Base-by-base conservation (phyloP, 2,329 filamentous ascomycete species). In the Pleomassaria siparia region DNA sequence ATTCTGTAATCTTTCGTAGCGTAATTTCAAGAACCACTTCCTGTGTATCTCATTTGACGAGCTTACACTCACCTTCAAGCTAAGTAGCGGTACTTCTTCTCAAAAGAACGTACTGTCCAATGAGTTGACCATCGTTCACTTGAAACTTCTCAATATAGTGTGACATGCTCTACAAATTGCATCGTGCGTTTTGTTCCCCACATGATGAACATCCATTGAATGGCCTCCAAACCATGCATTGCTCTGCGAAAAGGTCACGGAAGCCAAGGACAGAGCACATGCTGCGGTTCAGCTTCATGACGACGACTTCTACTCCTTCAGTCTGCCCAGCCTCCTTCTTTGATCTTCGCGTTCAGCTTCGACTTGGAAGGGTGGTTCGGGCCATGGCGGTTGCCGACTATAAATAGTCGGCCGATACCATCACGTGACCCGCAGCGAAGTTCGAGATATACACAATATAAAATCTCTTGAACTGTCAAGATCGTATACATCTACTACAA, bases 1-100 rank as follows among this genome's bases (percentile, higher is more conserved):
- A 51, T 47, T 22, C 49, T 56, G 9, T 36, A 36, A 36, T 6
- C 15, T 36, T 21, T 18, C 32, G 6, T 36, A 3, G n/a, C 15
- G 6, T 8, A 12, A 28, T 28, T 28, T 26, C 25, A 26, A 26
- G 6, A 26, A 26, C 12, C 25, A 12, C 25, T 30, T 30, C 4
- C 28, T 30, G 4, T 8, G 13, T 30, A 30, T 8, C 13, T 8
- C 28, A 9, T 30, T 12, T 30, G 6, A 11, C 13, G 25, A 28
- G 10, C 29, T 9, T 32, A n/a, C 10, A 5, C 29, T 32, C n/a
- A 9, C 5, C 9, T 32, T 32, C 9, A 28, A 12, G 12, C 8
- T 28, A 28, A 28, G 12, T 28, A n/a, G n/a, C n/a, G n/a, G n/a
- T n/a, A n/a, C n/a, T n/a, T n/a, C n/a, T n/a, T n/a, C n/a, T n/a